Conservation (phyloP, 2,329 filamentous ascomycete species). For the Ceratocystis papillata region DNA sequence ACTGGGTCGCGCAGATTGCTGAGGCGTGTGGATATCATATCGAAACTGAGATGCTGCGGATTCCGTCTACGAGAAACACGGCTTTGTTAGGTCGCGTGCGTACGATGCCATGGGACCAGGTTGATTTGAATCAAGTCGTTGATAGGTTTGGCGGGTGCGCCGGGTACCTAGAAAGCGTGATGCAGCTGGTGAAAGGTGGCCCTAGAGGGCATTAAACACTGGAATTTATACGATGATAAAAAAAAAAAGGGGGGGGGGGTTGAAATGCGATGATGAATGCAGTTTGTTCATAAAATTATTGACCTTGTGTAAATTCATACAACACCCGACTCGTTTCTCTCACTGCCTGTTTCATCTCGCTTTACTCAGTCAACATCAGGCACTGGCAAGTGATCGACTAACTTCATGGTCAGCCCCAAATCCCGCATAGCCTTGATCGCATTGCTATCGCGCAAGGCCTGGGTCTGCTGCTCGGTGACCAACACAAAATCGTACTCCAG, state of each 20-base stretch:
- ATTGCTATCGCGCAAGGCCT: slow-evolving; percentile 50
- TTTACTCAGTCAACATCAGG: slow-evolving; percentile 45
- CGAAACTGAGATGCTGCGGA: slow-evolving; percentile 77
- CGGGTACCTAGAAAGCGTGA: slow-evolving; percentile 50
- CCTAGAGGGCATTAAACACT: slow-evolving; percentile 34
- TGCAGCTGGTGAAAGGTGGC: slow-evolving; percentile 46
- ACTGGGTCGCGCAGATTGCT: slow-evolving; percentile 62
- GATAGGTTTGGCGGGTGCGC: slow-evolving; percentile 44
- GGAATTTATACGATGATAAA: not conserved
- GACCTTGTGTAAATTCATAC: not conserved
- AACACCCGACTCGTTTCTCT: not conserved
- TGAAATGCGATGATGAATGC: too few species aligned
- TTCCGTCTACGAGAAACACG: slow-evolving; percentile 83
- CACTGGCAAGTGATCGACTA: slow-evolving; percentile 66
- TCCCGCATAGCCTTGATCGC: slow-evolving; percentile 56
- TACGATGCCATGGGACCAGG: slow-evolving; percentile 27
- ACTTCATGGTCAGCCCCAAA: slow-evolving; percentile 57
- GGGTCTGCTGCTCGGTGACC: slow-evolving; percentile 59
- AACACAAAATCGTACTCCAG: slow-evolving; percentile 69
- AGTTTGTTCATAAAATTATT: too few species aligned
- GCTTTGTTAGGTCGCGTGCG: slow-evolving; percentile 59
- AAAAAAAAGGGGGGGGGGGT: not conserved
- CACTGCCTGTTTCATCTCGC: not conserved
- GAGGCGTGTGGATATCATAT: slow-evolving; percentile 61
- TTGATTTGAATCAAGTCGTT: slow-evolving; percentile 39